These are phyloP conservation scores for Yamadazyma takamatsuzukensis DNA, from an alignment of 805 yeast species.

Conservation along the genomic window DNA sequence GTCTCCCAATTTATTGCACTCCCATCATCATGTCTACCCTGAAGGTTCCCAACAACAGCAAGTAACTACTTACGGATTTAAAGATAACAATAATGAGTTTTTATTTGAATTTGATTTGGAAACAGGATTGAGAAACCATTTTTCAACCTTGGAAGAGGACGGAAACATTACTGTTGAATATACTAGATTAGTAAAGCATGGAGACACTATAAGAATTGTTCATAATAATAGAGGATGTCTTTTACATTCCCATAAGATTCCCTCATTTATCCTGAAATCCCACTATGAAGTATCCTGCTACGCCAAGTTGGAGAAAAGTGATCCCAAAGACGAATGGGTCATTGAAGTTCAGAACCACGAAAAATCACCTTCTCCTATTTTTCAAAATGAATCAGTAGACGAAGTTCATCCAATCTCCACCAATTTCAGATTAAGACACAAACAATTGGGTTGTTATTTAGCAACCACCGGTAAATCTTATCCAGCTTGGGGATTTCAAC, in stretches of 20 bases:
- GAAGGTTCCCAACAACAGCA: constrained; percentile 94
- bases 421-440: constrained; percentile 64
- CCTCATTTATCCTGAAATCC: constrained; percentile 66
- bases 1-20: constrained; percentile 76
- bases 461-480: constrained; percentile 67
- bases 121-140: constrained; percentile 23
- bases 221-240: constrained; percentile 72
- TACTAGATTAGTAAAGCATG: constrained; percentile 47
- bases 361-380: constrained; percentile 36
- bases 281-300: constrained; percentile 86
- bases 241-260: constrained; percentile 76
- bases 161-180: constrained; percentile 16
- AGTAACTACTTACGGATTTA: constrained; percentile 86
- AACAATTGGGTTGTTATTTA: constrained; percentile 65
- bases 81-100: constrained; percentile 87
- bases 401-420: constrained; percentile 74
- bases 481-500: constrained; percentile 85
- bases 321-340: constrained; percentile 85
- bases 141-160: constrained; percentile 28
- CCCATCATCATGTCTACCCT: constrained; percentile 83
- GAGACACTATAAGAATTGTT: constrained; percentile 64
- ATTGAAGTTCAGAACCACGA: constrained; percentile 74
- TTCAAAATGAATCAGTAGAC: constrained; percentile 42
- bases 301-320: constrained; percentile 70
- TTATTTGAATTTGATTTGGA: constrained; percentile 58